Evolutionary conservation across 768 basidiomycete species (phyloP).

Genomic region (Tulasnella sp.): DNA sequence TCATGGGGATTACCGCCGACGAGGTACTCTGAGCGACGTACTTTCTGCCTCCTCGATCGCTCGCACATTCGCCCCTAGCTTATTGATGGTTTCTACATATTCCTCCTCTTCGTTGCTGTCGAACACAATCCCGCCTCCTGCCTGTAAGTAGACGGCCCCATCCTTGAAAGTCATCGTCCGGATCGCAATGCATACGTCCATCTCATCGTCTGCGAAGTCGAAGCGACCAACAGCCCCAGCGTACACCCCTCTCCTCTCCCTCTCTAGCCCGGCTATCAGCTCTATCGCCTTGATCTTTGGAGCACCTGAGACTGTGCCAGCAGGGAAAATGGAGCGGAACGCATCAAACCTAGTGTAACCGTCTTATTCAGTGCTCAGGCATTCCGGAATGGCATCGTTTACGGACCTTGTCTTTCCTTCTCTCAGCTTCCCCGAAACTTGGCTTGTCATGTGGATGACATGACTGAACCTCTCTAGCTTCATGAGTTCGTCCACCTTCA

Average conservation of each 20-base stretch:
- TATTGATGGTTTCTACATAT: constrained; percentile 94
- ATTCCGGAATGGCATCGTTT: background rate
- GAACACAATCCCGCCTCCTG: constrained; percentile 95
- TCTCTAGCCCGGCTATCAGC: constrained; percentile 81
- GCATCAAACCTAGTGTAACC: constrained; percentile 78
- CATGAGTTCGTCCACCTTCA: constrained; percentile 96
- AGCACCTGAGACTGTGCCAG: constrained; percentile 97
- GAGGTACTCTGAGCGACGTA: constrained; percentile 49
- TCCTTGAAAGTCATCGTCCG: constrained; percentile 97
- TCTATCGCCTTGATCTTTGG: constrained; percentile 99
- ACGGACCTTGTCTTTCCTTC: constrained; percentile 79
- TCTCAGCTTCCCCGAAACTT: constrained; percentile 85
- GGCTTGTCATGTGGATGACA: constrained; percentile 95
- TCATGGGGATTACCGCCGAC: background rate
- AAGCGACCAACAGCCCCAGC: constrained; percentile 98
- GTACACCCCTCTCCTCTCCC: constrained; percentile 90
- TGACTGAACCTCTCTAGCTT: constrained; percentile 93
- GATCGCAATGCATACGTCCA: constrained; percentile 99
- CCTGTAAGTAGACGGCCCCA: constrained; percentile 88
- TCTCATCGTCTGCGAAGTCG: constrained; percentile 90
- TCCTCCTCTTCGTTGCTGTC: constrained; percentile 99
- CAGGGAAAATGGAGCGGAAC: constrained; percentile 98
- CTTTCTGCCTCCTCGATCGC: constrained; percentile 88
- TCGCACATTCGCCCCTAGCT: constrained; percentile 81
- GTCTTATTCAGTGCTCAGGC: background rate